phyloP scores from a whole-genome alignment of 2,329 filamentous ascomycete genomes.

The Aspergillaceae sp. region DNA sequence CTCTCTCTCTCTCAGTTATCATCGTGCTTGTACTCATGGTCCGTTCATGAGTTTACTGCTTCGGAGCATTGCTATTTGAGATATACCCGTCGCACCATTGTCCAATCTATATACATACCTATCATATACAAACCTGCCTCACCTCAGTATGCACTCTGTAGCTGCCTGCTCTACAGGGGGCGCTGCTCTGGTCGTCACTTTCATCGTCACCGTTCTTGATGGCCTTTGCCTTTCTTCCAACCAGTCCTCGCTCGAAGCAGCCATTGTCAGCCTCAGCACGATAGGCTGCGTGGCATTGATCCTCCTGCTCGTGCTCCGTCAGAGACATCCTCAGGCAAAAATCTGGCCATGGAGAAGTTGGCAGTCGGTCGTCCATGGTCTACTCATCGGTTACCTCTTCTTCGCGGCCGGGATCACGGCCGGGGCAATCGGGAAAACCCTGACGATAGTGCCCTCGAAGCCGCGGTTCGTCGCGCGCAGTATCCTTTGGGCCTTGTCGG shows the following conservation, averaged over 20 bases:
- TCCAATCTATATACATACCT: not conserved
- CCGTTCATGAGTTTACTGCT: too few species aligned
- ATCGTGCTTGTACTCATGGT: too few species aligned
- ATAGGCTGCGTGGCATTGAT: conserved; percentile 16
- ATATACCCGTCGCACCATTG: too few species aligned
- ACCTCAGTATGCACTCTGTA: conserved; percentile 7
- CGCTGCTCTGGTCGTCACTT: conserved; percentile 14
- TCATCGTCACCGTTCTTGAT: conserved; percentile 21
- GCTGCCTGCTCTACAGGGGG: conserved; percentile 18
- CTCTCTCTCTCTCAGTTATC: too few species aligned
- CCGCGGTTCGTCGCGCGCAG: conserved; percentile 28
- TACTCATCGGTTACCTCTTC: conserved; percentile 17
- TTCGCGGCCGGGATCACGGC: conserved; percentile 19
- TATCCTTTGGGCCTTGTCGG: conserved; percentile 25
- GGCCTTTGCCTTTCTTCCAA: conserved; percentile 18
- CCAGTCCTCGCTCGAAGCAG: conserved; percentile 14
- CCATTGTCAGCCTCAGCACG: conserved; percentile 16
- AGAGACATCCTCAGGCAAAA: conserved; percentile 9
- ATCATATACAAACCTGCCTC: not conserved
- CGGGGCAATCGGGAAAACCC: conserved; percentile 19
- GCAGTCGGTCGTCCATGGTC: conserved; percentile 11
- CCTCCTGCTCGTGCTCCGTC: conserved; percentile 12
- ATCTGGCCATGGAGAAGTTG: conserved; percentile 4
- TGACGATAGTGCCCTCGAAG: conserved; percentile 6
- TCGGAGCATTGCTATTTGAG: too few species aligned